Percentiles rank a stretch among this genome's conserved stretches.
These are phyloP conservation scores for Leptomonas pyrrhocoris DNA, from an alignment of 208 protist species.

Conservation along the genomic window DNA sequence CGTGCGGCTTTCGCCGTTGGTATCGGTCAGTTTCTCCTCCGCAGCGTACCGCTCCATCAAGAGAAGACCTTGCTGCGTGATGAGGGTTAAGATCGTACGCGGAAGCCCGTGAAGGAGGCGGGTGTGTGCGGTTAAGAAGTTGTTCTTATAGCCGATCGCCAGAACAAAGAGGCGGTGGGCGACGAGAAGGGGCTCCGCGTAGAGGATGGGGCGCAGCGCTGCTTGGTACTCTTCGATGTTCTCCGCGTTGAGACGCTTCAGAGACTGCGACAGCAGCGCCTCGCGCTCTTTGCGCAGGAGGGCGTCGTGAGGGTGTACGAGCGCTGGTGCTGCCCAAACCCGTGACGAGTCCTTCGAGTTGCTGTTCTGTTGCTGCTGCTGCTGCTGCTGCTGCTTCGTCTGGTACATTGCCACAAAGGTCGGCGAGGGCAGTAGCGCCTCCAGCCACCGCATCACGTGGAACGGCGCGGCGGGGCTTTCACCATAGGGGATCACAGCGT, in stretches of 20 bases:
- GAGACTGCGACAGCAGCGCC: slow-evolving; percentile 63
- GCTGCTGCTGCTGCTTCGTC: slow-evolving; percentile 24
- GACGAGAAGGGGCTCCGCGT: slow-evolving; percentile 71
- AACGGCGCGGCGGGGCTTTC: slow-evolving; percentile 26
- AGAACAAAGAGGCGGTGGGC: slow-evolving; percentile 70
- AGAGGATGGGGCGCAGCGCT: slow-evolving; percentile 60
- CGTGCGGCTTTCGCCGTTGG: slow-evolving; percentile 48
- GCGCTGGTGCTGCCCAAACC: background rate
- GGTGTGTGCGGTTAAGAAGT: slow-evolving; percentile 71
- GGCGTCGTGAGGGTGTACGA: slow-evolving; percentile 51
- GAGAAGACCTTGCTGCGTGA: slow-evolving; percentile 55
- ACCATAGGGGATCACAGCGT: slow-evolving; percentile 16
- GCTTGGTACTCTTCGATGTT: slow-evolving; percentile 60
- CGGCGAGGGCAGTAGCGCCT: slow-evolving; percentile 22
- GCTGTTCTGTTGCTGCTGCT: background rate
- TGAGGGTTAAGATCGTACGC: slow-evolving; percentile 53
- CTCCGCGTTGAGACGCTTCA: slow-evolving; percentile 72
- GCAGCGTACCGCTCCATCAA: slow-evolving; percentile 58
- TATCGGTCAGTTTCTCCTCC: slow-evolving; percentile 38
- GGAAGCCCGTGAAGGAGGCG: slow-evolving; percentile 61
- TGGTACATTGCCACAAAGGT: slow-evolving; percentile 5
- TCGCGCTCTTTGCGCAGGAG: slow-evolving; percentile 64
- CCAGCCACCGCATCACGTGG: slow-evolving; percentile 25
- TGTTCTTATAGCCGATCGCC: slow-evolving; percentile 81
- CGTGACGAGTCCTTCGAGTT: background rate